Conservation (phyloP, 176 grass and related monocot genomes). For the Echinochloa phyllopogon region DNA sequence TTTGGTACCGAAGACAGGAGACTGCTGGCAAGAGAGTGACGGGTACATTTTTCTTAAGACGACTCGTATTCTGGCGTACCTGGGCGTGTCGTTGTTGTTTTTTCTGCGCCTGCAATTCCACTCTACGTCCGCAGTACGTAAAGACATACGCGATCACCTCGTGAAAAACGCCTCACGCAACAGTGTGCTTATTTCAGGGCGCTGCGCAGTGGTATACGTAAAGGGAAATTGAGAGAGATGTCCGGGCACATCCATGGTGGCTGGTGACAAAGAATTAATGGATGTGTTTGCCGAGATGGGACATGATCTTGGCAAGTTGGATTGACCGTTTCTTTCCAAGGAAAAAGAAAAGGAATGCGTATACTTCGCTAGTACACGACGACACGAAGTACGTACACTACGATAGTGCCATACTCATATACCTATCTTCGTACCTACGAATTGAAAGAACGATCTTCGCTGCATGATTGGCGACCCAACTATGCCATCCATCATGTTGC, state of each 20-base stretch:
- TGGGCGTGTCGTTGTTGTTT: not conserved
- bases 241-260: not conserved
- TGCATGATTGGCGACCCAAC: not conserved
- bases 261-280: too few species aligned
- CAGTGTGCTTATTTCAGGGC: not conserved
- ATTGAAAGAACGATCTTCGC: not conserved
- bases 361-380: not conserved
- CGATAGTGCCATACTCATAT: not conserved
- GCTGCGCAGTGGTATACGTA: not conserved
- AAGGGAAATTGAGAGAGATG: not conserved
- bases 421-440: not conserved
- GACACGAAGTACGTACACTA: not conserved
- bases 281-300: too few species aligned
- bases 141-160: not conserved
- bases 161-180: too few species aligned
- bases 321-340: not conserved
- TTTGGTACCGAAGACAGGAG: not conserved
- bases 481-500: not conserved
- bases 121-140: slow-evolving; percentile 21
- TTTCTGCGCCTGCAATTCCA: not conserved
- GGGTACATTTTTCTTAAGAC: slow-evolving; percentile 9
- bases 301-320: too few species aligned
- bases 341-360: not conserved
- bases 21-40: not conserved
- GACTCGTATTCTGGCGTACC: not conserved